Evolutionary conservation across 164 flowering plant genomes (phyloP).

Genomic region (Protea cynaroides): DNA sequence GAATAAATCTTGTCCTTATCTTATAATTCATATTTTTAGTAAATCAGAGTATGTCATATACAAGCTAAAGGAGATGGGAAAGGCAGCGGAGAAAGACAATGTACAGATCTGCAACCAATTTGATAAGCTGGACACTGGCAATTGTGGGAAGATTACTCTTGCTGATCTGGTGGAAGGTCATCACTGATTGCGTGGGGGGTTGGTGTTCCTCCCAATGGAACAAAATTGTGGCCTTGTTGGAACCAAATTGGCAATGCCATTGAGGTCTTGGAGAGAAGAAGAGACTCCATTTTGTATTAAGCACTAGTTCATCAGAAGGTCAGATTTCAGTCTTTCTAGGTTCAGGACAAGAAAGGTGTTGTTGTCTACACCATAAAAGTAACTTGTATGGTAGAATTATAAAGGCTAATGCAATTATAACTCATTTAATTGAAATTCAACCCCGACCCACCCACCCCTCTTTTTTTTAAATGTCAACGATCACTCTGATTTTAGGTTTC

Average conservation of each 20-base stretch:
- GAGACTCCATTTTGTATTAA: not conserved
- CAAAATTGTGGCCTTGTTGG: too few relatives aligned
- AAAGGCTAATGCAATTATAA: too few relatives aligned
- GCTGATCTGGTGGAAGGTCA: conserved; percentile 56
- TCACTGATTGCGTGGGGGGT: conserved; percentile 15
- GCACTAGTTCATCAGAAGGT: not conserved
- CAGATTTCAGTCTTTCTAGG: too few relatives aligned
- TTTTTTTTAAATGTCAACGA: too few relatives aligned
- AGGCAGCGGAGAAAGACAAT: conserved; percentile 58
- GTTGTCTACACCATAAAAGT: too few relatives aligned
- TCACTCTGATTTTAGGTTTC: too few relatives aligned
- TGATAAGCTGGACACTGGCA: conserved; percentile 57
- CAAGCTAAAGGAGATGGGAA: conserved; percentile 83
- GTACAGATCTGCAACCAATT: conserved; percentile 55
- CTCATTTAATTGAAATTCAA: too few relatives aligned
- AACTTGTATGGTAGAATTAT: too few relatives aligned
- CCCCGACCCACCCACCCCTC: too few relatives aligned
- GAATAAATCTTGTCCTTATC: not conserved
- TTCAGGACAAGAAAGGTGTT: too few relatives aligned
- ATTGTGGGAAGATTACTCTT: conserved; percentile 69
- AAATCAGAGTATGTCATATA: conserved; percentile 76
- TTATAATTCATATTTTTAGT: conserved; percentile 26
- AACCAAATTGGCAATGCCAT: too few relatives aligned
- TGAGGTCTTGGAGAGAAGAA: not conserved
- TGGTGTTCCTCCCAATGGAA: not conserved